Conservation (phyloP, 1,284 basidiomycete species). For the Sanghuangporus weigelae region DNA sequence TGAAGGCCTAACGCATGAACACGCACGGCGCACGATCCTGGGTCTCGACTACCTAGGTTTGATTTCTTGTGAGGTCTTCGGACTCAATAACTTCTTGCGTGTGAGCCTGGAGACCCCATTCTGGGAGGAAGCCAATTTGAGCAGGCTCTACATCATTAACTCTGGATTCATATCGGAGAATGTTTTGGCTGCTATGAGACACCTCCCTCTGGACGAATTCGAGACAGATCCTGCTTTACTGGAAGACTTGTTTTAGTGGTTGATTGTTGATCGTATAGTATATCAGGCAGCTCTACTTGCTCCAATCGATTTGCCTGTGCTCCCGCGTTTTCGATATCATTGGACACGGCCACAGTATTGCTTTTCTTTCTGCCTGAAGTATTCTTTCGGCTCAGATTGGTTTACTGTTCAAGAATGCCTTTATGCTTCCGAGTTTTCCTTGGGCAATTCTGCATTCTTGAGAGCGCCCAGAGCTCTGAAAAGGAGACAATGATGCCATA, state of each 20-base stretch:
- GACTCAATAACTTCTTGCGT: not conserved
- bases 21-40: not conserved
- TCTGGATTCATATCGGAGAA: slow-evolving; percentile 5
- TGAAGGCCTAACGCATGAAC: not conserved
- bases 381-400: too few species aligned
- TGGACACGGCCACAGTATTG: too few species aligned
- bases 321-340: too few species aligned
- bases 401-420: too few species aligned
- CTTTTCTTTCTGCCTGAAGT: too few species aligned
- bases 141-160: not conserved
- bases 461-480: too few species aligned
- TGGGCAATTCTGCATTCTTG: too few species aligned
- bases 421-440: too few species aligned
- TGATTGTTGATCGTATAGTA: not conserved
- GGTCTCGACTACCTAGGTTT: not conserved
- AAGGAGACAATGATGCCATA: too few species aligned
- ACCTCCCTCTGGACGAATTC: not conserved
- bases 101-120: not conserved
- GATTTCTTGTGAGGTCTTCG: not conserved
- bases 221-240: not conserved
- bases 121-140: not conserved
- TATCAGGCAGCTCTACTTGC: too few species aligned
- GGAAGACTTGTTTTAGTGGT: not conserved
- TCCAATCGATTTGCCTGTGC: too few species aligned
- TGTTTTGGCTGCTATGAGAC: not conserved